Conservation (phyloP, 78 protist species). For the Dictyostelium purpureum region DNA sequence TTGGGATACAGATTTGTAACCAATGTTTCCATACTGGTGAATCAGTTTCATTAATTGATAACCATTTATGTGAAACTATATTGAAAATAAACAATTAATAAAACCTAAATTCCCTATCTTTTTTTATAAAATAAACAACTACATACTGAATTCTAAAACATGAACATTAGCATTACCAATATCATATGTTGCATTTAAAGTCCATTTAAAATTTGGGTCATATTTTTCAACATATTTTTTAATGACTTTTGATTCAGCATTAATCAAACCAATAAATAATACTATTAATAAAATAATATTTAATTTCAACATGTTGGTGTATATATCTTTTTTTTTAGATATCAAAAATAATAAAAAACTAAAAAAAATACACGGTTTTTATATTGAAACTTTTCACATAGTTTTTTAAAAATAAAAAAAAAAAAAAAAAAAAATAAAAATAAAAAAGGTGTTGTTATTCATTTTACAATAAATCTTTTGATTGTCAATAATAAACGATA, state of each 20-base stretch:
- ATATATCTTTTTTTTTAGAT: not conserved
- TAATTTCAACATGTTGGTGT: not conserved
- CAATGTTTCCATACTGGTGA: conserved; percentile 7
- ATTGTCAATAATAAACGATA: no score
- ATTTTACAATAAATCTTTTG: no score
- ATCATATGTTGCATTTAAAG: not conserved
- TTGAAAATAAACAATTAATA: not conserved
- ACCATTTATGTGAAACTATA: not conserved
- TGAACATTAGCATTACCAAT: not conserved
- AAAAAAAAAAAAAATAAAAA: not conserved
- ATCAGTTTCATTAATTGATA: not conserved
- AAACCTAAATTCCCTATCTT: not conserved
- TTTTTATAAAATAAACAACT: not conserved
- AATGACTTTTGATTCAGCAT: not conserved
- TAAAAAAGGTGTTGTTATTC: no score
- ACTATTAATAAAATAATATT: not conserved
- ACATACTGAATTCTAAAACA: conserved; percentile 33
- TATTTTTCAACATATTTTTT: not conserved
- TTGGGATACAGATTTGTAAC: not conserved
- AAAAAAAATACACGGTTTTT: not conserved
- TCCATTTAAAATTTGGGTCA: conserved; percentile 13
- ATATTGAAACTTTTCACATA: no score
- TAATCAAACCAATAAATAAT: not conserved
- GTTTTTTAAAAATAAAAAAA: not conserved
- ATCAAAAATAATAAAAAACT: not conserved